Conservation (phyloP, 2,329 filamentous ascomycete species). For the Dactylellina sp. region DNA sequence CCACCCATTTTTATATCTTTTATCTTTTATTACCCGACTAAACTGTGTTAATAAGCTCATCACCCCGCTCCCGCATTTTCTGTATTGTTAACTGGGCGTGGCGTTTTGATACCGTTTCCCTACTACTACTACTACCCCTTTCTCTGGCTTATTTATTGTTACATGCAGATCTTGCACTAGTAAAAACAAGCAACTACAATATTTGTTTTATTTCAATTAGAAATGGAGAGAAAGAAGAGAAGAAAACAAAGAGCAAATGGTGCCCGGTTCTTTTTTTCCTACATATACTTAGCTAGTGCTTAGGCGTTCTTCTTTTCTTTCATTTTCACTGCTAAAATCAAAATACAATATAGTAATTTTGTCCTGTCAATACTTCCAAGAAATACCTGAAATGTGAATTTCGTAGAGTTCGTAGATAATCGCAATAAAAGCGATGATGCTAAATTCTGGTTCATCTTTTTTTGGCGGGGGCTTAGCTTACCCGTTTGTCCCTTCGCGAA, state of each 20-base stretch:
- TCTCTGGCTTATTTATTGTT: slow-evolving; percentile 16
- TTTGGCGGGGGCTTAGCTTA: background rate
- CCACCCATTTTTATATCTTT: slow-evolving; percentile 16
- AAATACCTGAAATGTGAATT: background rate
- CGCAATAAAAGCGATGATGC: too few species aligned
- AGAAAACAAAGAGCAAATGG: slow-evolving; percentile 6
- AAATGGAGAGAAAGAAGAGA: background rate
- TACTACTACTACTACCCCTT: background rate
- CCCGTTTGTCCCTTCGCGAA: slow-evolving; percentile 4
- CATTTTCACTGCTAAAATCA: background rate
- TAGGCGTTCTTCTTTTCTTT: slow-evolving; percentile 3
- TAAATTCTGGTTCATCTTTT: too few species aligned
- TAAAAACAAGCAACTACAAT: background rate
- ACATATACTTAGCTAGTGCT: slow-evolving; percentile 16
- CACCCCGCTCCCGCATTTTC: slow-evolving; percentile 9
- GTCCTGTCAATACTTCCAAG: background rate
- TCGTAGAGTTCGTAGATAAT: background rate
- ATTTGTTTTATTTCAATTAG: background rate
- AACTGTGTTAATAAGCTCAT: slow-evolving; percentile 49
- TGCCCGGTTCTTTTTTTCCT: slow-evolving; percentile 6
- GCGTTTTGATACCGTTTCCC: slow-evolving; percentile 24
- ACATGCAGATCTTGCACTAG: slow-evolving; percentile 8
- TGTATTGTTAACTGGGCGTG: slow-evolving; percentile 44
- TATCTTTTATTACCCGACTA: slow-evolving; percentile 8
- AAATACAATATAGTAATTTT: slow-evolving; percentile 13